Percentiles rank a stretch among this genome's conserved stretches.
Conservation (phyloP, 2,329 filamentous ascomycete genomes). For the Raffaelea deltoideospora region DNA sequence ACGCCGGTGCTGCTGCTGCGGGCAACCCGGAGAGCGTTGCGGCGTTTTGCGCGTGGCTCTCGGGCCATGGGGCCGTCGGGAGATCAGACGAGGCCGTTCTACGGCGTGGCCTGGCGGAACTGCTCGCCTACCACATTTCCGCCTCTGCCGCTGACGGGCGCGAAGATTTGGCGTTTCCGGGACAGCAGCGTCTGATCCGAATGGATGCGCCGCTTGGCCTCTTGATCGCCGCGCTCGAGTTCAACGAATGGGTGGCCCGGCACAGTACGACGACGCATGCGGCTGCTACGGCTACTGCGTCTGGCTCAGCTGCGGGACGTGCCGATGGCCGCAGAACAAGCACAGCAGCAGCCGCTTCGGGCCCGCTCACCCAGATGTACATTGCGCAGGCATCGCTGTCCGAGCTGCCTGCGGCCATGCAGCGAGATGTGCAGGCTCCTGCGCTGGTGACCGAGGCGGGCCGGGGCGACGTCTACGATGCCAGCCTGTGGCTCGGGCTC, state of each 20-base stretch:
- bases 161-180: too few species aligned
- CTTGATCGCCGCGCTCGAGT: too few species aligned
- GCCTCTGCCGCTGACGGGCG: too few species aligned
- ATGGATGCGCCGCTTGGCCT: too few species aligned
- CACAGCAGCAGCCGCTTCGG: background rate
- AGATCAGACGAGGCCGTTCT: background rate
- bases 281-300: background rate
- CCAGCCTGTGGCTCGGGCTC: conserved; percentile 77
- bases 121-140: conserved; percentile 4
- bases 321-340: conserved; percentile 45
- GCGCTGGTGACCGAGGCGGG: conserved; percentile 45
- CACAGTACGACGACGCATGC: too few species aligned
- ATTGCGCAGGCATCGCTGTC: conserved; percentile 67
- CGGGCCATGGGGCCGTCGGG: too few species aligned
- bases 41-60: conserved; percentile 6
- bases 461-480: conserved; percentile 72
- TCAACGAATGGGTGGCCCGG: too few species aligned
- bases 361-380: conserved; percentile 41
- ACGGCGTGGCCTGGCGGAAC: conserved; percentile 5
- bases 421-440: conserved; percentile 53
- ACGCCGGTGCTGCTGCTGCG: background rate
- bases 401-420: conserved; percentile 49
- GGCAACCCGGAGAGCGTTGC: background rate
- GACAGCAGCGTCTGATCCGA: too few species aligned
- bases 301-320: conserved; percentile 44